phyloP scores from a whole-genome alignment of 805 yeast species.

The Candida koratica region DNA sequence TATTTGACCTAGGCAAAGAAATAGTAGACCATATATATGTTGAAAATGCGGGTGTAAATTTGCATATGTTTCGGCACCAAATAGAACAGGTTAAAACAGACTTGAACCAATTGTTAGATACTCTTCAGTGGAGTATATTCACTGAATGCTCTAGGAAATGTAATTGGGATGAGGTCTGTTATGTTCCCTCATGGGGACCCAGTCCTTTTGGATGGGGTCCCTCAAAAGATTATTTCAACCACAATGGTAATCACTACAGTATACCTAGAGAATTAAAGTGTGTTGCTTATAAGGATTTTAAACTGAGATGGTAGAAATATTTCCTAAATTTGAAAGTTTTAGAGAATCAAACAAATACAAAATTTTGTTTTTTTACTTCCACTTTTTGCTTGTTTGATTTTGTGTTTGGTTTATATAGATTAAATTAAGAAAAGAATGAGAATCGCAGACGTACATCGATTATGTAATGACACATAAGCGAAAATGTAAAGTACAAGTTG shows the following conservation, averaged over 20 bases:
- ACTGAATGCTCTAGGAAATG: constrained; percentile 43
- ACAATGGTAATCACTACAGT: constrained; percentile 14
- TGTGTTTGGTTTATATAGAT: neutral
- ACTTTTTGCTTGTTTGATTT: neutral
- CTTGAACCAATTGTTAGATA: constrained; percentile 14
- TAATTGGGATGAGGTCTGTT: constrained; percentile 47
- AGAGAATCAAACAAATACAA: neutral
- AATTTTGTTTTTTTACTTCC: no score
- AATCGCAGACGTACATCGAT: no score
- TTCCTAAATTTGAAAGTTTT: no score
- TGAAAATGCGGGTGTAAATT: neutral
- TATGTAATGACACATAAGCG: no score
- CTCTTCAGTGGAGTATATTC: constrained; percentile 38
- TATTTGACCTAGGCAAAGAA: constrained; percentile 21
- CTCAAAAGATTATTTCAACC: constrained; percentile 12
- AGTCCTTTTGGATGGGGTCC: constrained; percentile 45
- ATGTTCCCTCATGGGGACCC: constrained; percentile 62
- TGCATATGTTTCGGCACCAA: neutral
- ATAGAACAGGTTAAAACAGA: constrained; percentile 6
- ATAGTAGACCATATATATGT: constrained; percentile 21
- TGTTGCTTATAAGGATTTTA: constrained; percentile 12
- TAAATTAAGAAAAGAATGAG: no score
- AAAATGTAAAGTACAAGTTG: no score
- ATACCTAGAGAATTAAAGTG: constrained; percentile 17
- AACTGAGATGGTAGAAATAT: no score